These are phyloP conservation scores for Penicillium oxalicum DNA, from an alignment of 2,329 filamentous ascomycete species.

Conservation along the genomic window DNA sequence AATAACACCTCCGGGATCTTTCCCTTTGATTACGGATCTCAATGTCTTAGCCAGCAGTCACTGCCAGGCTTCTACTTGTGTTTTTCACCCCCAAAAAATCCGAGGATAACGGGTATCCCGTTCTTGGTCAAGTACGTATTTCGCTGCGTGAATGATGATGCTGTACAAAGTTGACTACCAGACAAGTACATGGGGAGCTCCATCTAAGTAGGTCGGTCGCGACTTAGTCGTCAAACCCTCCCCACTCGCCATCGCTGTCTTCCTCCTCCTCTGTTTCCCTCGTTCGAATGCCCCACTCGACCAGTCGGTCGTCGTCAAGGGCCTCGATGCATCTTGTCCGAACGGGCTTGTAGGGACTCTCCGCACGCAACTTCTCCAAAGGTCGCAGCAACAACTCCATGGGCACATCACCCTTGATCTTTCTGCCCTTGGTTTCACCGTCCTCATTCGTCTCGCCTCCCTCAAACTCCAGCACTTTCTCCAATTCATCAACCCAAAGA, in stretches of 20 bases:
- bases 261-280: constrained; percentile 37
- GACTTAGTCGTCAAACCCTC: constrained; percentile 53
- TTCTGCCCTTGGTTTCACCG: constrained; percentile 20
- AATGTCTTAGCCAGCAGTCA: too few species aligned
- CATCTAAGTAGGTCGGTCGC: too few species aligned
- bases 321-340: constrained; percentile 64
- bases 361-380: constrained; percentile 40
- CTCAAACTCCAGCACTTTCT: constrained; percentile 56
- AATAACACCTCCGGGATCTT: too few species aligned
- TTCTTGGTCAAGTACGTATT: not conserved
- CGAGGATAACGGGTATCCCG: too few species aligned
- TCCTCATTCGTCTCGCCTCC: constrained; percentile 35
- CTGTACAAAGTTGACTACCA: not conserved
- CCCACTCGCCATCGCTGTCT: constrained; percentile 58
- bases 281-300: constrained; percentile 49
- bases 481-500: constrained; percentile 85
- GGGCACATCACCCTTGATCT: constrained; percentile 34
- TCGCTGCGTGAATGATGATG: not conserved
- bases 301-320: constrained; percentile 67
- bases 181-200: too few species aligned
- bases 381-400: constrained; percentile 41
- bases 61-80: too few species aligned
- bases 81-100: too few species aligned
- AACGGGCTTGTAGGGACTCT: constrained; percentile 64
- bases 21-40: too few species aligned